A percentile compares a stretch with the other conserved stretches of the same genome.
phyloP scores from a whole-genome alignment of 129 eudicot species.

The Helianthus tuberosus region DNA sequence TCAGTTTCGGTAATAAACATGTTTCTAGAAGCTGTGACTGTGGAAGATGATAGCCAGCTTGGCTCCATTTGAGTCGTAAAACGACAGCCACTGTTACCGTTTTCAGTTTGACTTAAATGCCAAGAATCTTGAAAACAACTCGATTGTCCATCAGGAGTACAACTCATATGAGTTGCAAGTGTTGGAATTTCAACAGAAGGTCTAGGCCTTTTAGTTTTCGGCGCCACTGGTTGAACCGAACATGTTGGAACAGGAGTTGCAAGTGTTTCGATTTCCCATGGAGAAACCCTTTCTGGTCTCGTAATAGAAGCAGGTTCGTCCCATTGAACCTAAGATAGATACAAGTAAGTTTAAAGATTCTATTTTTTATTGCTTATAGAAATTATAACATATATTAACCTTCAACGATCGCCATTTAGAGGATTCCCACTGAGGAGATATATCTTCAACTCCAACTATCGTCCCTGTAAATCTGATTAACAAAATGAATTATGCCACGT shows the following conservation, averaged over 20 bases:
- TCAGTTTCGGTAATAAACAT: constrained; percentile 42
- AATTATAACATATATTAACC: constrained; percentile 39
- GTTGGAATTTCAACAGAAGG: constrained; percentile 6
- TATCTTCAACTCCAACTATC: constrained; percentile 69
- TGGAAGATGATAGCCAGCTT: constrained; percentile 40
- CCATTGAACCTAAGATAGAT: constrained; percentile 36
- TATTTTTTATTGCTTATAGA: background rate
- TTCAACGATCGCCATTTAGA: constrained; percentile 86
- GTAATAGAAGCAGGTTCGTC: constrained; percentile 31
- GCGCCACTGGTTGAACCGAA: constrained; percentile 24
- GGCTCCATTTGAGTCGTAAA: constrained; percentile 32
- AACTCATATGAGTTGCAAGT: constrained; percentile 40
- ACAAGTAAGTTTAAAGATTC: background rate
- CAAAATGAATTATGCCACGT: background rate
- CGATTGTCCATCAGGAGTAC: constrained; percentile 49
- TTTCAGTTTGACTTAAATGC: constrained; percentile 41
- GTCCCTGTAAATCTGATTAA: constrained; percentile 77
- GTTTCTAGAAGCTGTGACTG: constrained; percentile 33
- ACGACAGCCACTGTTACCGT: constrained; percentile 25
- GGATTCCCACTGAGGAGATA: constrained; percentile 66
- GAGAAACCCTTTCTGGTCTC: constrained; percentile 89
- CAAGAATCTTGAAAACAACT: constrained; percentile 29
- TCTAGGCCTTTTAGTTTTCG: constrained; percentile 40
- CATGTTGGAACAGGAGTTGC: constrained; percentile 41
- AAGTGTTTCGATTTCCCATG: constrained; percentile 61